These are phyloP conservation scores for Populus nigra DNA, from an alignment of 345 rosid genomes.

Conservation along the genomic window DNA sequence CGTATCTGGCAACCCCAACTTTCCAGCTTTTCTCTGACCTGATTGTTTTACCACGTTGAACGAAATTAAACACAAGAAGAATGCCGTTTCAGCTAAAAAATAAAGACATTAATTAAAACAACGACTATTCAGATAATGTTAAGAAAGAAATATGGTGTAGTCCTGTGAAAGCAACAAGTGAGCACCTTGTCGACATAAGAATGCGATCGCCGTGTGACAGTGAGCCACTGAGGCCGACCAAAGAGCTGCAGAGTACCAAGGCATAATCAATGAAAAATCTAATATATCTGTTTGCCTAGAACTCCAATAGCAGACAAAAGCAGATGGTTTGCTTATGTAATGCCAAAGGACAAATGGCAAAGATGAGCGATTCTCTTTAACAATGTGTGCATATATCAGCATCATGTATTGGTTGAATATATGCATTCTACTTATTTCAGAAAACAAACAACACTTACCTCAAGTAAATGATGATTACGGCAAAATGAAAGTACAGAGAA, in stretches of 20 bases:
- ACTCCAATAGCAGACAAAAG: not conserved
- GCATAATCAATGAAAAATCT: not conserved
- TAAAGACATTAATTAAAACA: not conserved
- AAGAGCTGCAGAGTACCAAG: constrained; percentile 46
- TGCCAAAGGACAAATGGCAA: too few species aligned
- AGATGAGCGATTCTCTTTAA: too few species aligned
- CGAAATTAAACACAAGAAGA: not conserved
- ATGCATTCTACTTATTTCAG: not conserved
- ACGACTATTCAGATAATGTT: not conserved
- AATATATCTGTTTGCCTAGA: not conserved
- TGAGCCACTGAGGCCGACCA: constrained; percentile 93
- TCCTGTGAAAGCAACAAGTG: not conserved
- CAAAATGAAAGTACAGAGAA: constrained; percentile 81
- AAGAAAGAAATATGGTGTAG: not conserved
- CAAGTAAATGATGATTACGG: constrained; percentile 81
- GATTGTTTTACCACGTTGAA: constrained; percentile 2
- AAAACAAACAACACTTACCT: constrained; percentile 39
- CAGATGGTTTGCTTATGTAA: not conserved
- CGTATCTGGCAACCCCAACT: constrained; percentile 61
- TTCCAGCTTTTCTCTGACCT: constrained; percentile 69
- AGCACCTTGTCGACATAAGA: constrained; percentile 64
- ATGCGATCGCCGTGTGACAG: constrained; percentile 66
- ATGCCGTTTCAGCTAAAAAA: not conserved
- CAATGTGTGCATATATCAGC: too few species aligned
- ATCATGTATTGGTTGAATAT: too few species aligned